Conservation (phyloP, 495 filamentous ascomycete genomes). For the Aspergillus incahuasiensis region DNA sequence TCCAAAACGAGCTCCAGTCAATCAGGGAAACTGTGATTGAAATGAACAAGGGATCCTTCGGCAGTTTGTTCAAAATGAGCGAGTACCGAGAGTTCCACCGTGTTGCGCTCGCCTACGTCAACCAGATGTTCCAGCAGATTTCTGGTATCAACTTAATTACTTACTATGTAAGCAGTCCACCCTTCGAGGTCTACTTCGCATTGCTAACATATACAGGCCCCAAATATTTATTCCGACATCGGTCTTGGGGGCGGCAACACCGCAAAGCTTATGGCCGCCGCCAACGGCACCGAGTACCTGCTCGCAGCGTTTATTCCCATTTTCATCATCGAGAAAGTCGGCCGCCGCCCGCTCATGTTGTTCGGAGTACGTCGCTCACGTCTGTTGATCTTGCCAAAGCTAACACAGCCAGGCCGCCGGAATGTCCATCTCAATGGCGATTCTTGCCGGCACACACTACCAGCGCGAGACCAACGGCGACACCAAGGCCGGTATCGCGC, state of each 20-base stretch:
- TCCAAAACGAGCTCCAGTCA: slow-evolving; percentile 60
- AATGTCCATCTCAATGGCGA: slow-evolving; percentile 64
- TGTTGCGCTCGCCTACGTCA: slow-evolving; percentile 64
- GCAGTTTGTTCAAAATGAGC: slow-evolving; percentile 67
- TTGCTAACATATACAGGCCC: slow-evolving; percentile 22
- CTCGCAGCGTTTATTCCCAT: slow-evolving; percentile 67
- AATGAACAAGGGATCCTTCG: slow-evolving; percentile 60
- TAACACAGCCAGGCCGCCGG: slow-evolving; percentile 43
- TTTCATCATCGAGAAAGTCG: slow-evolving; percentile 64
- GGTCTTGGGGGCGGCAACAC: slow-evolving; percentile 40
- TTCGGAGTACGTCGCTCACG: slow-evolving; percentile 53
- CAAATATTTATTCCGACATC: slow-evolving; percentile 30
- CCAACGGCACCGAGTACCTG: slow-evolving; percentile 72
- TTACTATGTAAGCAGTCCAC: slow-evolving; percentile 48
- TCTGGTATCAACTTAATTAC: slow-evolving; percentile 73
- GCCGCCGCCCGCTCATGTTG: slow-evolving; percentile 67
- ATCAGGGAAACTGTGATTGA: slow-evolving; percentile 77
- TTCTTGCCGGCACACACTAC: slow-evolving; percentile 51
- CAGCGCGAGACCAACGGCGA: slow-evolving; percentile 22
- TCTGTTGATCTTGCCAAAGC: slow-evolving; percentile 35
- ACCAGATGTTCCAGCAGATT: slow-evolving; percentile 76
- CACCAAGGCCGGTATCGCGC: slow-evolving; percentile 37
- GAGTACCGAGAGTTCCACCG: slow-evolving; percentile 73
- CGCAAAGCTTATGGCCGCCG: slow-evolving; percentile 48
- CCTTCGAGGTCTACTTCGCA: slow-evolving; percentile 18